Base-by-base conservation (phyloP, 129 eudicot species). In the Lactuca sativa region DNA sequence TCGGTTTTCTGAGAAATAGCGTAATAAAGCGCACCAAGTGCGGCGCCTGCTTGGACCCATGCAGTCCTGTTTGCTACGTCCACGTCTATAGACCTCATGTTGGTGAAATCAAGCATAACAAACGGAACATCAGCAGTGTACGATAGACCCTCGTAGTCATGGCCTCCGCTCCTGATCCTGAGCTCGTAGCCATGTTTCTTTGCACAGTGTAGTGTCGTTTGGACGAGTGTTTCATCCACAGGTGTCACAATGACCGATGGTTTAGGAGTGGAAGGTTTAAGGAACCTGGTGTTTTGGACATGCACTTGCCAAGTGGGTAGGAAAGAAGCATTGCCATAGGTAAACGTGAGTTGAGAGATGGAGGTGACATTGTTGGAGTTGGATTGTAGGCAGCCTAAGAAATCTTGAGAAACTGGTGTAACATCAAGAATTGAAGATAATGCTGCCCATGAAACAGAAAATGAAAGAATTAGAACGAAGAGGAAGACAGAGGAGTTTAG, bases 241-340 rank as follows among this genome's bases (percentile, higher is more conserved):
- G 77, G 77, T 2, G 77, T 72, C 48, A 72, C 68, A 48, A 72
- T 72, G 69, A 72, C 69, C 4, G 48, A 31, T 4, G 77, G 77
- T 7, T 12, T 56, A 14, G 49, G 51, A 32, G 30, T 52, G 44
- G 31, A 3, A 0, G 77, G 30, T 25, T 25, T 25, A 25, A 25
- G 30, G 30, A 25, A 25, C 30, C 30, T 25, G 1, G 30, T 25
- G 17, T 25, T 25, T 25, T 25, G 30, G 30, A 25, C 30, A 25
- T 25, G 30, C 30, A 25, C 30, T 10, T 57, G 56, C 51, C 55
- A 72, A 31, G 60, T 17, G 7, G 69, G 25, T 3, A 7, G 7
- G 21, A 57, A 72, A 1, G 62, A 61, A 48, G 69, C 49, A 31
- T 61, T 61, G 52, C 13, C 9, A 4, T 58, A 59, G 62, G 77